Percentiles rank a stretch among this genome's conserved stretches.
phyloP scores from a whole-genome alignment of 208 protist species.

The Kentomonas sorsogonicus region DNA sequence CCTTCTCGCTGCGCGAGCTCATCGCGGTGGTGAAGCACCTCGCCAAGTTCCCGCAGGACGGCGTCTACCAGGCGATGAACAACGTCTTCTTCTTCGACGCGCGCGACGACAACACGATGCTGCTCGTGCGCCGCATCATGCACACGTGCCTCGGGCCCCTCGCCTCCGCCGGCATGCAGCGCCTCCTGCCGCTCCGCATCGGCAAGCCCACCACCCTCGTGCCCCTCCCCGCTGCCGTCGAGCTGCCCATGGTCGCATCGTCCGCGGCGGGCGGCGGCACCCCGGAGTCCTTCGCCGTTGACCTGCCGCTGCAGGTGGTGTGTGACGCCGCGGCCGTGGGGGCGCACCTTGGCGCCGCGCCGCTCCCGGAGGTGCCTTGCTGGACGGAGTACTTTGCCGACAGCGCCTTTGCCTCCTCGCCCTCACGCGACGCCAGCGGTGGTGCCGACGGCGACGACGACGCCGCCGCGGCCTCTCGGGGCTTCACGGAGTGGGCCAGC shows the following conservation, averaged over 20 bases:
- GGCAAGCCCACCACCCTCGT: conserved; percentile 26
- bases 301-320: too few relatives aligned
- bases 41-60: conserved; percentile 81
- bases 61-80: conserved; percentile 69
- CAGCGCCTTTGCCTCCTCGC: conserved; percentile 21
- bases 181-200: conserved; percentile 35
- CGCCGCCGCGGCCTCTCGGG: conserved; percentile 14
- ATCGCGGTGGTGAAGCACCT: conserved; percentile 93
- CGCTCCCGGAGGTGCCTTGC: too few relatives aligned
- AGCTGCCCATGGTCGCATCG: conserved; percentile 11
- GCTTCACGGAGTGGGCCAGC: conserved; percentile 60
- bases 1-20: conserved; percentile 91
- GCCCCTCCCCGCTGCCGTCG: conserved; percentile 22
- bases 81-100: conserved; percentile 87
- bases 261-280: not conserved
- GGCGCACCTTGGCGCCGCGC: too few relatives aligned
- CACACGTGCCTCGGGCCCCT: conserved; percentile 31
- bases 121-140: conserved; percentile 58
- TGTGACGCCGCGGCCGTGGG: too few relatives aligned
- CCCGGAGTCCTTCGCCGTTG: too few relatives aligned
- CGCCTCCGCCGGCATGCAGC: conserved; percentile 31
- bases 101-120: conserved; percentile 68
- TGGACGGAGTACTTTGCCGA: conserved; percentile 32
- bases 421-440: too few relatives aligned
- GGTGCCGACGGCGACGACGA: not conserved